Conservation (phyloP, 257 asterid genomes). For the Vinca minor region DNA sequence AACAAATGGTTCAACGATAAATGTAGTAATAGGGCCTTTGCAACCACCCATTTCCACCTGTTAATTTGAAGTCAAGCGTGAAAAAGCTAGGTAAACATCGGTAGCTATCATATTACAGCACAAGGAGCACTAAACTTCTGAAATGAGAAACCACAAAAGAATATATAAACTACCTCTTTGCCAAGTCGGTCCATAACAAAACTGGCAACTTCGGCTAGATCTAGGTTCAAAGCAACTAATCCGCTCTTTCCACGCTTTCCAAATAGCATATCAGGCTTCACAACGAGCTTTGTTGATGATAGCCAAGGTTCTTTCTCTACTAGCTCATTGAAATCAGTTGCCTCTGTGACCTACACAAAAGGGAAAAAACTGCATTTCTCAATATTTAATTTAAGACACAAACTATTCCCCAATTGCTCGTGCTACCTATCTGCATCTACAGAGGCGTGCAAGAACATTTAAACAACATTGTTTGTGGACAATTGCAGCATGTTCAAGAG, state of each 20-base stretch:
- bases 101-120: background rate
- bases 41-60: constrained; percentile 97
- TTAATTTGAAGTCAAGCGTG: constrained; percentile 9
- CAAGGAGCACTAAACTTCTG: background rate
- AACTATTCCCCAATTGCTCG: too few relatives aligned
- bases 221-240: constrained; percentile 79
- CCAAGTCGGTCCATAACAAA: constrained; percentile 84
- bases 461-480: too few relatives aligned
- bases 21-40: constrained; percentile 88
- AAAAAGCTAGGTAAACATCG: background rate
- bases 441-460: too few relatives aligned
- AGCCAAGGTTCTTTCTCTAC: constrained; percentile 84
- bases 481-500: too few relatives aligned
- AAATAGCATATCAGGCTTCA: constrained; percentile 91
- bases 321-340: constrained; percentile 67
- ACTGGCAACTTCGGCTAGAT: constrained; percentile 69
- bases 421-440: too few relatives aligned
- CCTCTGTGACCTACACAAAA: constrained; percentile 75
- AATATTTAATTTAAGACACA: too few relatives aligned
- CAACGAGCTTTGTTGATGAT: constrained; percentile 68
- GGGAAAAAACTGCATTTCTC: too few relatives aligned
- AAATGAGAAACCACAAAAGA: background rate
- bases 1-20: constrained; percentile 84
- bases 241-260: constrained; percentile 98
- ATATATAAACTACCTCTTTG: constrained; percentile 52